Evolutionary conservation across 176 grass and related monocot genomes (phyloP), one percentile per base, ranked within the genome.

Genomic region (Rhipidocladum racemiflorum): DNA sequence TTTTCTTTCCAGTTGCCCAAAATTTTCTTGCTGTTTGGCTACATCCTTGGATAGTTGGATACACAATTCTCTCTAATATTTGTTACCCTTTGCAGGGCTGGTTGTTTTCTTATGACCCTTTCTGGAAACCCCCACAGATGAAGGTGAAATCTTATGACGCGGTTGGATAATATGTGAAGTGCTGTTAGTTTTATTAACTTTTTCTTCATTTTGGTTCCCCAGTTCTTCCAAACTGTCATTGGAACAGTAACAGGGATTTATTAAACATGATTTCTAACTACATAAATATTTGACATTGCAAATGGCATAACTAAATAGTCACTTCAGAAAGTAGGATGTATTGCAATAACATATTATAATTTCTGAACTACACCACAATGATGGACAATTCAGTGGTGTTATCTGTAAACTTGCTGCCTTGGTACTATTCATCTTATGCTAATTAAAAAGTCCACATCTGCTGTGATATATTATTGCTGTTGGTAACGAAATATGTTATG

Each of bases 51-150:
- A 32, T 84, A 76, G 61, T 56, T 68, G 13, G 57, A 66, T 70
- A 80, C 57, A 21, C 35, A 62, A 76, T 32, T 70, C 38, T 83
- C 6, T 34, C 32, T 34, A 34, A 81, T 50, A 74, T 74, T 11
- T 61, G 35, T 85, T 28, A 68, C 45, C 24, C 23, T 69, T 53
- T 82, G 42, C 79, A 97, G 91, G 94, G 94, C 74, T 97, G 94
- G 94, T 40, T 97, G 81, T 97, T 97, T 89, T 88, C 87, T 48
- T 97, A 97, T 74, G 94, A 93, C 78, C 89, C 94, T 85, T 97
- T 97, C 73, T 97, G 94, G 94, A 45, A 93, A 72, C 91, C 94
- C 44, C 94, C 86, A 32, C 94, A 93, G 72, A 97, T 97, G 94
- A 97, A 97, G 91, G 91, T 97, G 61, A 86, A 48, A 51, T 56